Evolutionary conservation across 768 basidiomycete species (phyloP), one percentile per base, ranked within the genome.

Genomic region (Boletus sp.): DNA sequence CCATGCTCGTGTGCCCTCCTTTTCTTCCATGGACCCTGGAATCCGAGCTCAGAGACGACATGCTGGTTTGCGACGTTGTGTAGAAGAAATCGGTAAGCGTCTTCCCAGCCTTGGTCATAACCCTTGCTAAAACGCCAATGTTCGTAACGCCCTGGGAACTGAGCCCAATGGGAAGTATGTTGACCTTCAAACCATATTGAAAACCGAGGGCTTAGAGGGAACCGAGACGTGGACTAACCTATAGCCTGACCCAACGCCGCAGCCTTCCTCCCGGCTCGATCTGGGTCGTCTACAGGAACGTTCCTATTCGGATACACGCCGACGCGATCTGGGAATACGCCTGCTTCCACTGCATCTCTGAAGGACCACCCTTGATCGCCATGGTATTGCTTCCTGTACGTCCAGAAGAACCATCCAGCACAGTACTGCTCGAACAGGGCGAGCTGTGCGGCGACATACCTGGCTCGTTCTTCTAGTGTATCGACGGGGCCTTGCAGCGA

Each of bases 401-500:
- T 91, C 92, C 92, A 92, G 67, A 89, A 93, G 74, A 86, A 93
- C 80, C 82, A 89, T 5, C 92, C 92, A 0, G 81, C 83, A 56
- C 89, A 87, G 36, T 72, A 62, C 46, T 71, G 68, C 55, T 91
- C 89, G 57, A 81, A 92, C 39, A 89, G 62, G 18, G 77, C 79
- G 47, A 92, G 71, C 68, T 94, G 84, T 4, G 90, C 86, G 17
- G 76, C 67, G 5, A 87, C 76, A 56, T 83, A 93, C 14, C 68
- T 73, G 9, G 77, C 60, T 42, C 78, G 69, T 55, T 79, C 78
- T 40, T 71, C 66, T 44, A 76, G 73, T 57, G 80, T 74, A 57
- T 80, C 66, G 8, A 71, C 68, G 42, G 70, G 73, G 11, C 81
- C 81, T 17, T 77, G 75, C 7, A 90, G 70, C 5, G 84, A 86